Conservation (phyloP, 768 basidiomycete species). For the Termitomyces sp. region DNA sequence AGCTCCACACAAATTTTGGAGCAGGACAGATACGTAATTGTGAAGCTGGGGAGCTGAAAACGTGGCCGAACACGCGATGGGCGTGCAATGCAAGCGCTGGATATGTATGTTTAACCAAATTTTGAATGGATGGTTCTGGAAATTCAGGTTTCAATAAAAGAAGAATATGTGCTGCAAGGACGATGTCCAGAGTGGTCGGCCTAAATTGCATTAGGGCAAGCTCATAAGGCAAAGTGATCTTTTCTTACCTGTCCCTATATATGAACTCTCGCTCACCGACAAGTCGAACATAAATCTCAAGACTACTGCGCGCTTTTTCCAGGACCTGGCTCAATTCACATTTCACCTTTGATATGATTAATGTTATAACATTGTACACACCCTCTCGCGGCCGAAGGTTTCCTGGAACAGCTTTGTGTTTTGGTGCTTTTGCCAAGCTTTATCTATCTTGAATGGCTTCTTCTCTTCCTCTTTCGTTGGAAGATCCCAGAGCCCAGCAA, state of each 20-base stretch:
- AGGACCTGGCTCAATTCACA: slow-evolving; percentile 40
- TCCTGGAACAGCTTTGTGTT: slow-evolving; percentile 41
- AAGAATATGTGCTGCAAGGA: slow-evolving; percentile 68
- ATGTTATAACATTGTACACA: slow-evolving; percentile 22
- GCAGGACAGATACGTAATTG: slow-evolving; percentile 14
- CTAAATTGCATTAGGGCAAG: slow-evolving; percentile 32
- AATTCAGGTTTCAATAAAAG: slow-evolving; percentile 58
- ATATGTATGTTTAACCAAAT: slow-evolving; percentile 54
- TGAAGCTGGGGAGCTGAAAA: slow-evolving; percentile 22
- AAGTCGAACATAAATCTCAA: slow-evolving; percentile 60
- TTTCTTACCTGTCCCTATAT: slow-evolving; percentile 46
- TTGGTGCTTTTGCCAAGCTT: slow-evolving; percentile 30
- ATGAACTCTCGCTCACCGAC: slow-evolving; percentile 51
- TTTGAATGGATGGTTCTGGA: slow-evolving; percentile 57
- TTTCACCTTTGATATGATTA: background rate
- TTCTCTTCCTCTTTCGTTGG: slow-evolving; percentile 44
- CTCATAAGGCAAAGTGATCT: background rate
- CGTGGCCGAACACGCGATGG: slow-evolving; percentile 40
- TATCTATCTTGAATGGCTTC: slow-evolving; percentile 35
- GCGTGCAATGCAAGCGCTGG: slow-evolving; percentile 60
- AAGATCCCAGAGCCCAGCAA: slow-evolving; percentile 60
- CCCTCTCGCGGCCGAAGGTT: slow-evolving; percentile 68
- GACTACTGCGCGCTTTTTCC: slow-evolving; percentile 53
- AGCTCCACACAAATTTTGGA: slow-evolving; percentile 32
- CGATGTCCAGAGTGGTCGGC: slow-evolving; percentile 60